phyloP scores from a whole-genome alignment of 495 filamentous ascomycete genomes.

The Aspergillus biplanus region DNA sequence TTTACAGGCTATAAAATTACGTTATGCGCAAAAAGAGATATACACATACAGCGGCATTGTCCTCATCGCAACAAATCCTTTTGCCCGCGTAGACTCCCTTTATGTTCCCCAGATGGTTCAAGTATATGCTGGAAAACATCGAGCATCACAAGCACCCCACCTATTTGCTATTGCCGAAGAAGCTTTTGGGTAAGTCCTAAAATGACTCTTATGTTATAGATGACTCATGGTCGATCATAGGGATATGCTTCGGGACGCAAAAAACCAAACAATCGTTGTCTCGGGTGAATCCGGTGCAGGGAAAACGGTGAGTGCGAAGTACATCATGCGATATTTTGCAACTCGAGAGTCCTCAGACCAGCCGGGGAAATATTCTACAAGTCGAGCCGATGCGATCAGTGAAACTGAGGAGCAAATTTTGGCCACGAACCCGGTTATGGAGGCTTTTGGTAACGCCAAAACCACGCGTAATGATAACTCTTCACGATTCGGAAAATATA shows the following conservation, averaged over 20 bases:
- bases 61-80: slow-evolving; percentile 97
- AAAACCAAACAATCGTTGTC: slow-evolving; percentile 98
- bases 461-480: slow-evolving; percentile 99
- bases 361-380: slow-evolving; percentile 76
- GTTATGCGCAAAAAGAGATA: slow-evolving; percentile 98
- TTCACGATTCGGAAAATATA: slow-evolving; percentile 98
- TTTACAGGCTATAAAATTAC: slow-evolving; percentile 94
- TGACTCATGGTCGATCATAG: slow-evolving; percentile 44
- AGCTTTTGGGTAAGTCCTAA: slow-evolving; percentile 81
- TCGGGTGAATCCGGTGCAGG: slow-evolving; percentile 98
- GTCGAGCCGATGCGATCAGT: slow-evolving; percentile 86
- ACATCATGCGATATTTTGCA: slow-evolving; percentile 99
- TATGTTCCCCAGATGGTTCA: slow-evolving; percentile 99
- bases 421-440: slow-evolving; percentile 99
- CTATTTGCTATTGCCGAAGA: slow-evolving; percentile 99
- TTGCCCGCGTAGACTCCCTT: slow-evolving; percentile 94
- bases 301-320: slow-evolving; percentile 99
- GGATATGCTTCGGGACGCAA: slow-evolving; percentile 94
- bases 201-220: slow-evolving; percentile 9
- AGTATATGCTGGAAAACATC: slow-evolving; percentile 96
- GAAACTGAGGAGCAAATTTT: slow-evolving; percentile 98
- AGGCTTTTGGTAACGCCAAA: slow-evolving; percentile 99
- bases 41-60: slow-evolving; percentile 99
- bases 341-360: slow-evolving; percentile 94
- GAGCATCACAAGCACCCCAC: slow-evolving; percentile 95